Base-by-base conservation (phyloP, 1,139 yeast genomes). In the Candida smagusa region DNA sequence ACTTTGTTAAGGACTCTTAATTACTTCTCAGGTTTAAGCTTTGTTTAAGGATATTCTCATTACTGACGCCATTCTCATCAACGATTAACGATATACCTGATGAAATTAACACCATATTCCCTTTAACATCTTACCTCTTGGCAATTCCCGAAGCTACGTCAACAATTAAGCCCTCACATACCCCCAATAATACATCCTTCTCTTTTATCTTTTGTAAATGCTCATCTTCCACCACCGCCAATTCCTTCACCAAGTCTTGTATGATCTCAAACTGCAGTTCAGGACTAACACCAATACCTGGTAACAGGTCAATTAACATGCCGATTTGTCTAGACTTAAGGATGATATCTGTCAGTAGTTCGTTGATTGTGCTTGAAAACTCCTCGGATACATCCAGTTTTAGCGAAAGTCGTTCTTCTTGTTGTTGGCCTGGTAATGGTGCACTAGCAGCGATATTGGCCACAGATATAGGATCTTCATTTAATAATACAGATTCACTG, bases 211-310 rank as follows among this genome's bases (percentile, higher is more conserved):
- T 84, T 28, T 63, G 61, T 16, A 72, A 62, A 44, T 89, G 74
- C 38, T 78, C 77, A 19, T 62, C 56, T 50, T 90, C 95, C 1
- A 83, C 81, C 5, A 65, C 64, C 19, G 73, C 71, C 39, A 92
- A 64, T 48, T 86, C 87, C 30, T 58, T 56, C 41, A 88, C 84
- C 36, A 92, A 65, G n/a, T 68, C 68, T 35, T 72, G 73, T 12
- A 92, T 85, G 45, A 75, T 71, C 27, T 65, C 64, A 55, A 89
- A 57, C 59, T 92, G 98, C 37, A 78, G 81, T 31, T 73, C 76
- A 23, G 87, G 87, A 2, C 90, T 79, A 1, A 85, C 89, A 9
- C 95, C 96, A 2, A 89, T 86, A 3, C 97, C 98, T 0, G 99
- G 98, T 34, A 92, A 65, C 2, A 95, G 80, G 54, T 87, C 95